Percentiles rank a stretch among this genome's conserved stretches.
Evolutionary conservation across 1,284 basidiomycete species (phyloP).

Genomic region (Microbotryum silenes-acaulis): DNA sequence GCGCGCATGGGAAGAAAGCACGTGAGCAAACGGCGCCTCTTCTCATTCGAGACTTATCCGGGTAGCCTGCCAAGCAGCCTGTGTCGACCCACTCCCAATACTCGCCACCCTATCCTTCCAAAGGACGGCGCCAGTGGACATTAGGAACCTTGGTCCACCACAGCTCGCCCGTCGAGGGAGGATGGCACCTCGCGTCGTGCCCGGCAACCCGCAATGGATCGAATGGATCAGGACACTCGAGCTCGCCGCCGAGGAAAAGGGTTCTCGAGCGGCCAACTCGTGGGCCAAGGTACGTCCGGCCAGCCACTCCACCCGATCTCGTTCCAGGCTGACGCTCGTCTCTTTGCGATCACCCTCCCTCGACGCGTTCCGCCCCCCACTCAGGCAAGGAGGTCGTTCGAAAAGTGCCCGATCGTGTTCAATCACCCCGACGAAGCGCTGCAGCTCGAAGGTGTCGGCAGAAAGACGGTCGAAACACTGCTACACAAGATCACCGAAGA

Average conservation of each 20-base stretch:
- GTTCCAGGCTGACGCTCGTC: not conserved
- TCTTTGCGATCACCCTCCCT: not conserved
- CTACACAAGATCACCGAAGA: constrained; percentile 1
- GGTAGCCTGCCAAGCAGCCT: no score
- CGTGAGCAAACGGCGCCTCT: no score
- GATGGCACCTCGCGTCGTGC: constrained; percentile 4
- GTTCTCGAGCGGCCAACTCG: constrained; percentile 7
- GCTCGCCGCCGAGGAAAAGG: constrained; percentile 5
- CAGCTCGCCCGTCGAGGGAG: no score
- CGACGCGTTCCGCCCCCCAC: not conserved
- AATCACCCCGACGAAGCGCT: constrained; percentile 17
- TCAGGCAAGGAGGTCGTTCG: constrained; percentile 23
- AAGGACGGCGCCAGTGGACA: no score
- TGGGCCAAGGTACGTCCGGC: constrained; percentile 16
- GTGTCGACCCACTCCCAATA: no score
- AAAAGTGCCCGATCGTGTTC: constrained; percentile 12
- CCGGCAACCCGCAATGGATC: constrained; percentile 29
- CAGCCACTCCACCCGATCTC: not conserved
- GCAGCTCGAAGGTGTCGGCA: constrained; percentile 16
- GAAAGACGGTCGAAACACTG: constrained; percentile 9
- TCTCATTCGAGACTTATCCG: no score
- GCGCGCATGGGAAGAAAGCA: no score
- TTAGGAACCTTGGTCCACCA: no score
- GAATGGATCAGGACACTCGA: constrained; percentile 21
- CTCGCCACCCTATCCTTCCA: no score